Base-by-base conservation (phyloP, 805 yeast genomes). In the Brettanomyces sp. region DNA sequence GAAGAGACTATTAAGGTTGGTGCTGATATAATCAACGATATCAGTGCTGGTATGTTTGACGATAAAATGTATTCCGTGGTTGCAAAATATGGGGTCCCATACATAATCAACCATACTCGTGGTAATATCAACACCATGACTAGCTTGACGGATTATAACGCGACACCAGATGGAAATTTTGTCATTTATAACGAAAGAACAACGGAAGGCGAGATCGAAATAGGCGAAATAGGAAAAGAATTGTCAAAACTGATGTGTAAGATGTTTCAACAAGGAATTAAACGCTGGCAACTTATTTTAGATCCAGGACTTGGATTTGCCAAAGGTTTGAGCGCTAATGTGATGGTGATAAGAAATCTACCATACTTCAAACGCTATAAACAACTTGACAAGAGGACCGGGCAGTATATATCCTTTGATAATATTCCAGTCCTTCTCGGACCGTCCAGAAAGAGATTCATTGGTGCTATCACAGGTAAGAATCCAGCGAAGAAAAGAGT, bases 241-340 rank as follows among this genome's bases (percentile, higher is more conserved):
- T 64, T 91, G 44, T 67, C 79, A 7, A 52, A 53, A 3, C 76
- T 78, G 46, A 70, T 88, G 28, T 53, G 62, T 0, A 70, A 66
- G 45, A 95, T 95, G 11, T 64, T 76, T 39, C 55, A 53, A 1
- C 66, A 62, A 0, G 96, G 96, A 4, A 78, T 91, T 1, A 70
- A 73, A 48, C 79, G 91, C 62, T 93, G 96, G 96, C 98, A 93
- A 64, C 68, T 93, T 3, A 79, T 93, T 14, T 57, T 89, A 4
- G 99, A 93, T 60, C 99, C 99, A 0, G 99, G 99, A 2, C 65
- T 93, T 38, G 99, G 99, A 2, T 93, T 93, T 64, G 97, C 98
- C n/a, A 93, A 93, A 61, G 74, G 72, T 45, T 55, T 73, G n/a
- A 52, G 59, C 6, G 95, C 90, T 57, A 91, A 90, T 60, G 52